Base-by-base conservation (phyloP, 106 monocot genomes). In the Dioscorea dumetorum region DNA sequence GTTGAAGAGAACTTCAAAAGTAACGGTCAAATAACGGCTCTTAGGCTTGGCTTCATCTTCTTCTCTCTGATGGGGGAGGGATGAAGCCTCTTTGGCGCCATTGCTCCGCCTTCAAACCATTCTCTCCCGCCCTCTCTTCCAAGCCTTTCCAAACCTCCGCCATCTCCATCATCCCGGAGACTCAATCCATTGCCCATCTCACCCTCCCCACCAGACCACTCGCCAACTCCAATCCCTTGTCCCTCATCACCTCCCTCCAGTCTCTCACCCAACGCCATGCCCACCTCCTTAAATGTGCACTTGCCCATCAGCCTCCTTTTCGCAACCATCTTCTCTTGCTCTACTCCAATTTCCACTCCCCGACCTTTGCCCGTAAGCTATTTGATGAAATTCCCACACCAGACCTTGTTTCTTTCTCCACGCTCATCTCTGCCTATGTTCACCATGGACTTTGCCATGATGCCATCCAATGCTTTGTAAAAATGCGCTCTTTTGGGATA, bases 311-410 rank as follows among this genome's bases (percentile, higher is more conserved):
- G 61, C 41, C 63, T 3, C 69, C 76, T 9, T 12, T 74, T 49
- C 33, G 72, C 64, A 76, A 80, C 80, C 83, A 84, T 24, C 85
- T 97, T 58, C 64, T 87, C 69, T 33, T 68, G 20, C 60, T 88
- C 15, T 95, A 91, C 77, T 77, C 84, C 11, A 63, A 35, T 24
- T 70, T 69, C 68, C 61, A 70, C 70, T 61, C 68, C 65, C 76
- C 81, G 2, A 0, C 11, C 8, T 21, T 7, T 15, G 86, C 93
- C 60, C 82, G 76, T 63, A 52, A 72, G 12, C 66, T 99, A 72
- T 93, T 99, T 80, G 84, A 90, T 72, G 89, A 87, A 87, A 82
- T 90, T 18, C 74, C 84, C 72, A 34, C 69, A 35, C 87, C 92
- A 11, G 69, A 77, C 73, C 75, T 82, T 53, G 50, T 88, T 64